These are phyloP conservation scores for Paramyrothecium roridum DNA, from an alignment of 2,329 filamentous ascomycete species.

Conservation along the genomic window DNA sequence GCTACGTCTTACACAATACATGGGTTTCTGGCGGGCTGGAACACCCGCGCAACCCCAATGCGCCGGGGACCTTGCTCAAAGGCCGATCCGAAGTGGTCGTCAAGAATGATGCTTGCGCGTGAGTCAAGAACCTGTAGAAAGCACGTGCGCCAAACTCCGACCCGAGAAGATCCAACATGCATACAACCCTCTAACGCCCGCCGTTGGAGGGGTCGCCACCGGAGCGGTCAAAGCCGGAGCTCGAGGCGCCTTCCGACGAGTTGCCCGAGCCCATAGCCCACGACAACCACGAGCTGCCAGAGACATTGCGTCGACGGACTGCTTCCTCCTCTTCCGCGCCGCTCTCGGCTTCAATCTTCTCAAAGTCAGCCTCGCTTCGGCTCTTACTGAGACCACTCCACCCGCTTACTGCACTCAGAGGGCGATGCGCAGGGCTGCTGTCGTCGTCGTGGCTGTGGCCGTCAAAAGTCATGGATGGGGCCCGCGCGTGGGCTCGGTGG, in stretches of 20 bases:
- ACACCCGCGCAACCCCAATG: neutral
- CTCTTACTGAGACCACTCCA: constrained; percentile 69
- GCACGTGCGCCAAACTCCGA: neutral
- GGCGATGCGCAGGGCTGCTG: constrained; percentile 28
- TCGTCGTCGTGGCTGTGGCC: constrained; percentile 28
- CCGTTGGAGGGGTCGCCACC: constrained; percentile 13
- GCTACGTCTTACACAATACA: neutral
- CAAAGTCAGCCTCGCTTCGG: constrained; percentile 83
- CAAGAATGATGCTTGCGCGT: neutral
- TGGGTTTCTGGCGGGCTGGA: neutral
- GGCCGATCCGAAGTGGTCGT: neutral
- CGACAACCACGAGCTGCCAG: constrained; percentile 43
- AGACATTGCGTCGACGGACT: constrained; percentile 26
- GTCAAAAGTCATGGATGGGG: constrained; percentile 17
- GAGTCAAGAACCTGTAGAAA: neutral
- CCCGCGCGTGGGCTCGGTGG: constrained; percentile 14
- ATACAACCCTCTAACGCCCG: neutral
- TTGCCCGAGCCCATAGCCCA: constrained; percentile 39
- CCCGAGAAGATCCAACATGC: constrained; percentile 3
- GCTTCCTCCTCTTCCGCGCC: constrained; percentile 50
- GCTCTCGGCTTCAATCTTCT: constrained; percentile 79
- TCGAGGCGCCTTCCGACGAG: constrained; percentile 22
- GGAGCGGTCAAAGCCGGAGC: constrained; percentile 35
- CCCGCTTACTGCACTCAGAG: constrained; percentile 44
- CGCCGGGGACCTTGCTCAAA: neutral